Conservation (phyloP, 345 rosid species). For the Cardiospermum halicacabum region DNA sequence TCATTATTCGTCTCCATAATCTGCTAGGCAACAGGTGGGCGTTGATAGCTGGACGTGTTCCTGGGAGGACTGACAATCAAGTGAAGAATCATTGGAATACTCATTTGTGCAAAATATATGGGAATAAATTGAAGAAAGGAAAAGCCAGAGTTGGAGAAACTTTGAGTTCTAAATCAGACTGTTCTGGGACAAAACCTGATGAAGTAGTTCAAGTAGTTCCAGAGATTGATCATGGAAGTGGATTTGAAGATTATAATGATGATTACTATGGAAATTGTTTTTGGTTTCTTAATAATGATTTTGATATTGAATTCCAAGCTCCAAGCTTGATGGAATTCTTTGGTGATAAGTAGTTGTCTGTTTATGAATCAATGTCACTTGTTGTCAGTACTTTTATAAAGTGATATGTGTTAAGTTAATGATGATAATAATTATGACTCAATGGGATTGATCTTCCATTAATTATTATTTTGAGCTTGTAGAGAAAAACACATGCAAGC, state of each 20-base stretch:
- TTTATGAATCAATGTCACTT: no score
- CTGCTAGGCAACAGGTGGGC: slow-evolving; percentile 49
- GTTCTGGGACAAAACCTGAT: no score
- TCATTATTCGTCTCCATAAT: slow-evolving; percentile 39
- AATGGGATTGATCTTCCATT: no score
- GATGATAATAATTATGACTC: no score
- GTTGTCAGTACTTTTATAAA: no score
- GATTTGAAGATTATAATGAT: not conserved
- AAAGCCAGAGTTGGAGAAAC: not conserved
- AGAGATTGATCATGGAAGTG: not conserved
- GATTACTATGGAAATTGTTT: slow-evolving; percentile 12
- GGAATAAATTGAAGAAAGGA: not conserved
- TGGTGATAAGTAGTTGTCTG: slow-evolving; percentile 18
- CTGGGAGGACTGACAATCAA: slow-evolving; percentile 45
- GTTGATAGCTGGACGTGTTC: slow-evolving; percentile 40
- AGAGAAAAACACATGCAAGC: not conserved
- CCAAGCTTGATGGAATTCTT: slow-evolving; percentile 17
- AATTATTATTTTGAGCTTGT: no score
- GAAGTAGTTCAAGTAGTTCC: not conserved
- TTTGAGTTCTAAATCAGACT: not conserved
- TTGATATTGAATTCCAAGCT: not conserved
- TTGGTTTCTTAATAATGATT: slow-evolving; percentile 15
- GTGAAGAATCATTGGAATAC: slow-evolving; percentile 49
- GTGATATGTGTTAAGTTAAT: no score
- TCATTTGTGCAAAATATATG: slow-evolving; percentile 32